Evolutionary conservation across 805 yeast species (phyloP).

Genomic region (Saitoella complicata): DNA sequence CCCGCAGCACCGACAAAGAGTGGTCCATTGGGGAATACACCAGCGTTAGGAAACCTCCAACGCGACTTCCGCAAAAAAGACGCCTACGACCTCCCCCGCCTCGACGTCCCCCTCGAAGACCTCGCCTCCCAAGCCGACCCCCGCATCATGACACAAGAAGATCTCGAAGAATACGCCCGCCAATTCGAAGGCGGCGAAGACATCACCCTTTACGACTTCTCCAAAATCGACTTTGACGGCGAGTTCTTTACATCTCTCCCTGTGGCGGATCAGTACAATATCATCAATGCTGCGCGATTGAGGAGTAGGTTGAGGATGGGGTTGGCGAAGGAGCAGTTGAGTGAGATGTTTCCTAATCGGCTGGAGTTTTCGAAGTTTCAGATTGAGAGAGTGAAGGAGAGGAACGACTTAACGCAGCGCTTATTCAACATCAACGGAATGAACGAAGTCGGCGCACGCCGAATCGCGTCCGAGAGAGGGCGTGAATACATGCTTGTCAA

Average conservation of each 20-base stretch:
- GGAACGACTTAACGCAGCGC: conserved; percentile 79
- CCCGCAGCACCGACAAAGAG: conserved; percentile 8
- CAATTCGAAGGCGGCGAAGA: conserved; percentile 40
- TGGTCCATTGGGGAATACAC: not conserved
- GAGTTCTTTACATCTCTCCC: conserved; percentile 65
- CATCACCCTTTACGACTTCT: conserved; percentile 22
- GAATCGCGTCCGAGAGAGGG: conserved; percentile 75
- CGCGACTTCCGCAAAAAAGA: conserved; percentile 39
- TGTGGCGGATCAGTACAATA: conserved; percentile 70
- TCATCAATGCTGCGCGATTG: conserved; percentile 63
- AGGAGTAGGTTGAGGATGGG: conserved; percentile 91
- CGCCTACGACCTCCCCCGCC: conserved; percentile 71
- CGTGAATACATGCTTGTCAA: conserved; percentile 57
- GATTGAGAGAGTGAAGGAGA: conserved; percentile 76
- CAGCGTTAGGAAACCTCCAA: not conserved
- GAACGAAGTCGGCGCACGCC: conserved; percentile 33
- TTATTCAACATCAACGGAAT: conserved; percentile 72
- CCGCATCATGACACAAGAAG: conserved; percentile 60
- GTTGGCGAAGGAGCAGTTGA: conserved; percentile 74
- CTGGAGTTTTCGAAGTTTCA: conserved; percentile 88
- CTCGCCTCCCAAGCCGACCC: conserved; percentile 34
- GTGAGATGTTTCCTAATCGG: conserved; percentile 62
- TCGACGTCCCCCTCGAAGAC: conserved; percentile 27
- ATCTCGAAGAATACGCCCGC: conserved; percentile 42
- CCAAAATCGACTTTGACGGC: conserved; percentile 67